Conservation (phyloP, 2,329 filamentous ascomycete genomes). For the Scedosporium aurantiacum region DNA sequence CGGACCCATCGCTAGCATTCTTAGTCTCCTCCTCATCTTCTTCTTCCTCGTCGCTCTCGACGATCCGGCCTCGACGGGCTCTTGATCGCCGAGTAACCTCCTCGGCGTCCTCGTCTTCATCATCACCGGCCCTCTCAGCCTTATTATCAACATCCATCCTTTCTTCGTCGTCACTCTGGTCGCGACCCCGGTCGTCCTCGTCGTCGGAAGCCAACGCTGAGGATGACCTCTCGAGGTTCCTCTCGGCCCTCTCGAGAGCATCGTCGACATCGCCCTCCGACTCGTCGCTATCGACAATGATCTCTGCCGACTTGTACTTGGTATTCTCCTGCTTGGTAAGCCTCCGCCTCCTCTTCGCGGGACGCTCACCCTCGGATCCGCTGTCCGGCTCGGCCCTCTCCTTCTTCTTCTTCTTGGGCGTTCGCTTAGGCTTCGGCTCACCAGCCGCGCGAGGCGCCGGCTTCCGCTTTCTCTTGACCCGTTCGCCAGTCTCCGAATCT, state of each 20-base stretch:
- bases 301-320: slow-evolving; percentile 81
- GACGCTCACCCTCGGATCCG: slow-evolving; percentile 29
- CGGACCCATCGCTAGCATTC: slow-evolving; percentile 15
- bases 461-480: slow-evolving; percentile 61
- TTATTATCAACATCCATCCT: slow-evolving; percentile 42
- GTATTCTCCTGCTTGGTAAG: slow-evolving; percentile 27
- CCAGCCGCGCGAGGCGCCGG: slow-evolving; percentile 25
- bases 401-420: slow-evolving; percentile 45
- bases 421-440: slow-evolving; percentile 31
- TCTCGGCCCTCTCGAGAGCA: slow-evolving; percentile 18
- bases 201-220: slow-evolving; percentile 12
- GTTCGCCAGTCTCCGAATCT: slow-evolving; percentile 72
- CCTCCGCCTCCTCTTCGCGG: slow-evolving; percentile 32
- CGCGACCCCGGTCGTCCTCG: slow-evolving; percentile 17
- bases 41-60: slow-evolving; percentile 46
- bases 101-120: slow-evolving; percentile 42
- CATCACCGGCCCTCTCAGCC: slow-evolving; percentile 21
- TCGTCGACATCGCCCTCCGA: slow-evolving; percentile 28
- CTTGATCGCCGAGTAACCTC: slow-evolving; percentile 30
- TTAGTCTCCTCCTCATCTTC: slow-evolving; percentile 15
- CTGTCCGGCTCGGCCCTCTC: slow-evolving; percentile 27
- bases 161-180: slow-evolving; percentile 24
- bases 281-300: slow-evolving; percentile 67
- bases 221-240: slow-evolving; percentile 15
- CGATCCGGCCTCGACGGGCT: slow-evolving; percentile 38